Conservation (phyloP, 2,329 filamentous ascomycete species). For the Macroventuria anomochaeta region DNA sequence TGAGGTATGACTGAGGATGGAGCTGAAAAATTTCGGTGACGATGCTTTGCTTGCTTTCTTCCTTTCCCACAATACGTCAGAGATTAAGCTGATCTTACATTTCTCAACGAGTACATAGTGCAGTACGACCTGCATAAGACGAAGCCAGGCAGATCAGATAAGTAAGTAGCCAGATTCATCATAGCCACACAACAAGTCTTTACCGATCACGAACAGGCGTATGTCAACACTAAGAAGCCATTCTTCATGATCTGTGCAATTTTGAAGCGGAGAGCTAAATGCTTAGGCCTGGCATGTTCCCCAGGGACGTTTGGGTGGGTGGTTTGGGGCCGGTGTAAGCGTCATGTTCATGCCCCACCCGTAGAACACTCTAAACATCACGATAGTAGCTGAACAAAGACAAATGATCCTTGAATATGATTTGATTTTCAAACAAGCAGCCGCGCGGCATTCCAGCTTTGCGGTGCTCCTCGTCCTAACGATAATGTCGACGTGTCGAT, state of each 20-base stretch:
- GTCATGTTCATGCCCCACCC: conserved; percentile 3
- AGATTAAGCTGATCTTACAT: background rate
- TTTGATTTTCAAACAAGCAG: background rate
- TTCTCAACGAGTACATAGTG: background rate
- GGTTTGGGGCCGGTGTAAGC: background rate
- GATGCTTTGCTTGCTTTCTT: too few species aligned
- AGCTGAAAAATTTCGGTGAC: too few species aligned
- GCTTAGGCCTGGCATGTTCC: background rate
- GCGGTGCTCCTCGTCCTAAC: background rate
- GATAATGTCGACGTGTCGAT: background rate
- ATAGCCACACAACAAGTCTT: background rate
- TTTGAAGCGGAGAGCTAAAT: background rate
- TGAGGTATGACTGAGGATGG: too few species aligned
- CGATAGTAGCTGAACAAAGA: background rate
- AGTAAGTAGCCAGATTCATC: too few species aligned
- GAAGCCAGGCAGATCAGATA: background rate
- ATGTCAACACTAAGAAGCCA: background rate
- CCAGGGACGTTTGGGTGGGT: background rate
- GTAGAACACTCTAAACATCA: background rate
- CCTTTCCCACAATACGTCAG: too few species aligned
- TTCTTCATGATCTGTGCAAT: background rate
- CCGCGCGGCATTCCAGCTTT: conserved; percentile 5
- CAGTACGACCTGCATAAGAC: background rate
- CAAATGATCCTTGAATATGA: conserved; percentile 1
- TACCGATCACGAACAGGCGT: background rate